Percentiles rank a stretch among this genome's conserved stretches.
These are phyloP conservation scores for Striga asiatica DNA, from an alignment of 257 asterid species.

Conservation along the genomic window DNA sequence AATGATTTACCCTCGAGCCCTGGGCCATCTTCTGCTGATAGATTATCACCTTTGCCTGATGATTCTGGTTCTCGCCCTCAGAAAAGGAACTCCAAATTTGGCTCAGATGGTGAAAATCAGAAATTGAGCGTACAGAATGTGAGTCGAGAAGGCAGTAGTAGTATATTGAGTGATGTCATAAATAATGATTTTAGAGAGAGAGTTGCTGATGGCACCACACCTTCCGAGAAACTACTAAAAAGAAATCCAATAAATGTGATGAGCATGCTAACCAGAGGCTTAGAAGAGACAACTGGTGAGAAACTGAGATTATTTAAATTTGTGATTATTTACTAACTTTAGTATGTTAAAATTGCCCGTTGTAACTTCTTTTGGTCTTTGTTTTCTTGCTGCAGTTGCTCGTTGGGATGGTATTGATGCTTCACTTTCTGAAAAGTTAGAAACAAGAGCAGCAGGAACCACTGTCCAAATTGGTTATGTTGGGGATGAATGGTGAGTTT, in stretches of 20 bases:
- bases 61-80: conserved; percentile 12
- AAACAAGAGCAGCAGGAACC: conserved; percentile 19
- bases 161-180: conserved; percentile 11
- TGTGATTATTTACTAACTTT: not conserved
- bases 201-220: conserved; percentile 20
- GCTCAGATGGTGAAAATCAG: conserved; percentile 20
- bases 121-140: conserved; percentile 17
- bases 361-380: not conserved
- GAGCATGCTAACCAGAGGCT: conserved; percentile 51
- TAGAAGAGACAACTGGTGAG: conserved; percentile 59
- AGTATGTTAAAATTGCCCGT: not conserved
- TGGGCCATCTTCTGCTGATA: conserved; percentile 33
- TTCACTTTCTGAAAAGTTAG: conserved; percentile 21
- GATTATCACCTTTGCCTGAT: conserved; percentile 12
- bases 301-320: conserved; percentile 31
- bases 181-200: conserved; percentile 25
- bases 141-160: conserved; percentile 8
- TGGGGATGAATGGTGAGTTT: conserved; percentile 83
- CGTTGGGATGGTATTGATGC: conserved; percentile 59
- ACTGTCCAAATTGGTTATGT: conserved; percentile 51
- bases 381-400: conserved; percentile 46
- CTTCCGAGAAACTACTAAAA: conserved; percentile 23
- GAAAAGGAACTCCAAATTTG: conserved; percentile 14
- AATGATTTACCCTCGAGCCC: conserved; percentile 20
- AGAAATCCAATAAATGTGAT: conserved; percentile 21